A percentile compares a stretch with the other conserved stretches of the same genome.
phyloP scores from a whole-genome alignment of 257 asterid genomes.

The Ajuga chamaepitys region DNA sequence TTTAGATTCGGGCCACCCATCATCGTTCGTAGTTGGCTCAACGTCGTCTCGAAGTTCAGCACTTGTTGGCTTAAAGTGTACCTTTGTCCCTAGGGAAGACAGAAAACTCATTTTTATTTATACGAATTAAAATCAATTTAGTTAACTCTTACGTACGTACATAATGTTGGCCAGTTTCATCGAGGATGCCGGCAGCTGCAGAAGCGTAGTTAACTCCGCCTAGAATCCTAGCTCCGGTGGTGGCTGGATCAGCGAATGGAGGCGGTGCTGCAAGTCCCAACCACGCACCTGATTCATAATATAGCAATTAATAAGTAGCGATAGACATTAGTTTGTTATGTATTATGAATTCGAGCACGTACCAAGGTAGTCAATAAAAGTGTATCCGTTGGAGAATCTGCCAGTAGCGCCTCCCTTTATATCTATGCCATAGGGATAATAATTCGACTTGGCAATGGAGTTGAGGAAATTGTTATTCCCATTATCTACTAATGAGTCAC shows the following conservation, averaged over 20 bases:
- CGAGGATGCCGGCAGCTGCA: constrained; percentile 93
- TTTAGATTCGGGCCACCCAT: constrained; percentile 32
- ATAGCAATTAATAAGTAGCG: no score
- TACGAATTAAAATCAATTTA: no score
- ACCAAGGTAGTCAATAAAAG: constrained; percentile 68
- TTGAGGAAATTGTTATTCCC: constrained; percentile 83
- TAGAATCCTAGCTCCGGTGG: constrained; percentile 49
- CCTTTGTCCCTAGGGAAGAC: constrained; percentile 62
- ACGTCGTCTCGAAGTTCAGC: constrained; percentile 63
- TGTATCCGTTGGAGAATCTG: constrained; percentile 73
- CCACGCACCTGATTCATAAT: constrained; percentile 41
- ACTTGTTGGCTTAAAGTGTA: constrained; percentile 73
- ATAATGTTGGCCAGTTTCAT: constrained; percentile 75
- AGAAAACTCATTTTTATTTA: no score
- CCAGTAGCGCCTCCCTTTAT: constrained; percentile 52
- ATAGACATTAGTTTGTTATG: no score
- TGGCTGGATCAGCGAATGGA: constrained; percentile 68
- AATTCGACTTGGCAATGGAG: constrained; percentile 76
- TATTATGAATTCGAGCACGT: no score
- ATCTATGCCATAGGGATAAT: constrained; percentile 79
- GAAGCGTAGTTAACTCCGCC: constrained; percentile 91
- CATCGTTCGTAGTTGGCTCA: constrained; percentile 50
- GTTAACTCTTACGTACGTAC: no score
- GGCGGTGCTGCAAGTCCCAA: constrained; percentile 77
- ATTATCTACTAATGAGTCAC: constrained; percentile 76